phyloP scores from a whole-genome alignment of 75 land plant species.

The Sequoiadendron giganteum region DNA sequence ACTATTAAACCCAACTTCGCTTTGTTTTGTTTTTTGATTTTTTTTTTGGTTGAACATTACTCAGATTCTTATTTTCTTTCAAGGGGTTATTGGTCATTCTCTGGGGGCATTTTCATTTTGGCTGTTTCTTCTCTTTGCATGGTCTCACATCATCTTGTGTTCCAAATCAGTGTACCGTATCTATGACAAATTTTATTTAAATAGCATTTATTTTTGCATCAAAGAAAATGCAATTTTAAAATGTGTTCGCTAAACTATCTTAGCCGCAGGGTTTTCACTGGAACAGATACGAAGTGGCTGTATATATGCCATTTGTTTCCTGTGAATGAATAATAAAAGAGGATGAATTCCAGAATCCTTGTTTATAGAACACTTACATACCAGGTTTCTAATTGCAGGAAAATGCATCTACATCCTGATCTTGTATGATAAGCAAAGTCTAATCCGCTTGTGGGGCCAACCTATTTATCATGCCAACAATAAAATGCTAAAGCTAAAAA shows the following conservation, averaged over 20 bases:
- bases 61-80: too few species aligned
- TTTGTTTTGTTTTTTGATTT: too few species aligned
- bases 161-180: too few species aligned
- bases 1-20: too few species aligned
- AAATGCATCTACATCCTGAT: neutral
- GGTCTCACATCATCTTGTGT: too few species aligned
- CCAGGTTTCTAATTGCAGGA: neutral
- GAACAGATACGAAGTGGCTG: neutral
- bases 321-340: too few species aligned
- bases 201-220: neutral
- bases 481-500: neutral
- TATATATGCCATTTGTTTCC: too few species aligned
- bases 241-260: neutral
- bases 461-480: neutral
- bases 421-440: neutral
- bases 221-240: neutral
- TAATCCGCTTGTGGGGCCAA: neutral
- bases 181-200: too few species aligned
- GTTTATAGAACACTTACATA: neutral
- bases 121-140: too few species aligned
- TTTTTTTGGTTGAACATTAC: too few species aligned
- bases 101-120: too few species aligned
- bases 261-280: neutral
- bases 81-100: too few species aligned
- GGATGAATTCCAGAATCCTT: neutral